Percentiles rank a stretch among this genome's conserved stretches.
These are phyloP conservation scores for Calonectria hongkongensis DNA, from an alignment of 2,329 filamentous ascomycete genomes.

Conservation along the genomic window DNA sequence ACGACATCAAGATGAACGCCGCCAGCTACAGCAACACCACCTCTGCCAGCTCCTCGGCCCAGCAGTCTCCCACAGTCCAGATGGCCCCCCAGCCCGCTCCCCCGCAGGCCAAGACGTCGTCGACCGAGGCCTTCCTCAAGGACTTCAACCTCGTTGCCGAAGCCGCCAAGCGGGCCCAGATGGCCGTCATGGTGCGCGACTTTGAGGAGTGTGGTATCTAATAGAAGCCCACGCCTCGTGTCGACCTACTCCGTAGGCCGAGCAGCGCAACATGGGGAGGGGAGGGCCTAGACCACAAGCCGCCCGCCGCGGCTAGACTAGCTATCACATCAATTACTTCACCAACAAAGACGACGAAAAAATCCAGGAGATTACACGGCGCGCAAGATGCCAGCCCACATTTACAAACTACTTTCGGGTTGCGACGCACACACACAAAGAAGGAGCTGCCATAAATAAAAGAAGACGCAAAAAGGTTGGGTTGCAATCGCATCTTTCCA, in stretches of 20 bases:
- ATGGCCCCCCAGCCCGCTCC: constrained; percentile 52
- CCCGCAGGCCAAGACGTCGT: constrained; percentile 59
- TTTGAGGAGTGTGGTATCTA: constrained; percentile 82
- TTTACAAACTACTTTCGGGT: constrained; percentile 1
- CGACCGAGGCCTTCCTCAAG: constrained; percentile 79
- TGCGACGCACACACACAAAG: not conserved
- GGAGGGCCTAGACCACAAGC: constrained; percentile 19
- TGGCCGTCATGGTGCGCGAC: constrained; percentile 91
- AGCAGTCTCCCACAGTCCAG: constrained; percentile 57
- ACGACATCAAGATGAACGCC: constrained; percentile 56
- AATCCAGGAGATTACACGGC: constrained; percentile 17
- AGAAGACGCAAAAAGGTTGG: constrained; percentile 2
- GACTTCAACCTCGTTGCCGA: constrained; percentile 93
- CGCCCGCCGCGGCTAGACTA: constrained; percentile 4
- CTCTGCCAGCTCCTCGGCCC: constrained; percentile 53
- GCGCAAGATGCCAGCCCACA: constrained; percentile 10
- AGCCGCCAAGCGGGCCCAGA: constrained; percentile 93
- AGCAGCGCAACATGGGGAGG: constrained; percentile 25
- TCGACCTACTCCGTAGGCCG: constrained; percentile 7
- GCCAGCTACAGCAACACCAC: constrained; percentile 56
- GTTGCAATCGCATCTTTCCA: constrained; percentile 21
- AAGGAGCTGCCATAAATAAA: not conserved
- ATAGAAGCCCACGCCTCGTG: constrained; percentile 16
- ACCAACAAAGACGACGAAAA: constrained; percentile 25
- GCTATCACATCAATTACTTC: constrained; percentile 13